Conservation (phyloP, 257 asterid species). For the Catharanthus roseus region DNA sequence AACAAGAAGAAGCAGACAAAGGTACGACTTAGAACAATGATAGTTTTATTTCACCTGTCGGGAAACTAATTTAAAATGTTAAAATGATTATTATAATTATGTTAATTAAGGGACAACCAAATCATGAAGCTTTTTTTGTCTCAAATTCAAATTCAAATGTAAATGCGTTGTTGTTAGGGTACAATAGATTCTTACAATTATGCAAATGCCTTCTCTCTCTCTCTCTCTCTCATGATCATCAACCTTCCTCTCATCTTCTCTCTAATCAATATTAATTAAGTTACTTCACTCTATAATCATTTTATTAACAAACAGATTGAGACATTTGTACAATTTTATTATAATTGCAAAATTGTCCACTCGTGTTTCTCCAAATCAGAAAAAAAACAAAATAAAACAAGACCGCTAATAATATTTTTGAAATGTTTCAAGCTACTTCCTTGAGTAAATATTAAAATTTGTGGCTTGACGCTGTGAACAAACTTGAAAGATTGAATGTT, state of each 20-base stretch:
- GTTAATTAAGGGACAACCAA: background rate
- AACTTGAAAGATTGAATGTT: too few relatives aligned
- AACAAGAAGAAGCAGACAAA: background rate
- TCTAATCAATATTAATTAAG: too few relatives aligned
- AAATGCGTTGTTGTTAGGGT: conserved; percentile 12
- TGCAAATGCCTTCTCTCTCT: conserved; percentile 7
- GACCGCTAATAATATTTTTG: background rate
- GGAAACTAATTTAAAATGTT: background rate
- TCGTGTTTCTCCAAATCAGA: background rate
- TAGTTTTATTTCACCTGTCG: background rate
- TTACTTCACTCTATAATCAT: conserved; percentile 7
- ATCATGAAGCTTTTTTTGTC: too few relatives aligned
- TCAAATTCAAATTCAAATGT: too few relatives aligned
- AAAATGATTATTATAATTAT: too few relatives aligned
- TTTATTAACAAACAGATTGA: background rate
- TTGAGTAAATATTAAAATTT: too few relatives aligned
- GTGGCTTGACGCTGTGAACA: too few relatives aligned
- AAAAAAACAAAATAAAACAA: too few relatives aligned
- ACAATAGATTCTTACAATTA: conserved; percentile 14
- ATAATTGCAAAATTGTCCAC: conserved; percentile 4
- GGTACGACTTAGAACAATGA: background rate
- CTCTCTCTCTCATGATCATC: background rate
- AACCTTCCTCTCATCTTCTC: background rate
- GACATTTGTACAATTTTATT: background rate
- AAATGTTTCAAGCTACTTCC: too few relatives aligned